Evolutionary conservation across 148 eudicot species (phyloP).

Genomic region (Rhododendron williamsianum): DNA sequence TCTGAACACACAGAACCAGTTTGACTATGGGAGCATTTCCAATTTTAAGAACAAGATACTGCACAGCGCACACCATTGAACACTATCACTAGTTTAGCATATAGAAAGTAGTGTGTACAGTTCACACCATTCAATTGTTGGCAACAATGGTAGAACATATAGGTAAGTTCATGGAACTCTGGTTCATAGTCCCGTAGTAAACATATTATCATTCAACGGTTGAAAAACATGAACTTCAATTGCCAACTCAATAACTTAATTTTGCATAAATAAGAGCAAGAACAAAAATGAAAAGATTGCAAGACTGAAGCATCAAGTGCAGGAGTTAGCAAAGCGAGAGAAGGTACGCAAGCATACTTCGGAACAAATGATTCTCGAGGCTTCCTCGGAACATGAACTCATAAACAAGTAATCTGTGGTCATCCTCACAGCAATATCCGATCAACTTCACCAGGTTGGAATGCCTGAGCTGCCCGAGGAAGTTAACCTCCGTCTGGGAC

Average conservation of each 20-base stretch:
- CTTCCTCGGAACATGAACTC: constrained; percentile 97
- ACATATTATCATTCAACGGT: background rate
- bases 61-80: background rate
- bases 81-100: background rate
- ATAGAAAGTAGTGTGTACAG: background rate
- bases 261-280: background rate
- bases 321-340: background rate
- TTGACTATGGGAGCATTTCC: background rate
- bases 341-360: constrained; percentile 51
- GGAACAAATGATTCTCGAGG: constrained; percentile 88
- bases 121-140: background rate
- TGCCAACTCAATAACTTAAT: background rate
- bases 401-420: constrained; percentile 82
- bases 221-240: background rate
- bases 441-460: constrained; percentile 87
- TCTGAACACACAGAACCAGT: background rate
- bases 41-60: background rate
- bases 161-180: background rate
- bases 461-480: constrained; percentile 91
- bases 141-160: background rate
- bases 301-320: background rate
- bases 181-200: background rate
- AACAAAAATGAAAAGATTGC: background rate
- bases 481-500: constrained; percentile 80
- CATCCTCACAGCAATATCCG: constrained; percentile 97